phyloP scores from a whole-genome alignment of 2,329 filamentous ascomycete species.

The Fonsecaea multimorphosa region DNA sequence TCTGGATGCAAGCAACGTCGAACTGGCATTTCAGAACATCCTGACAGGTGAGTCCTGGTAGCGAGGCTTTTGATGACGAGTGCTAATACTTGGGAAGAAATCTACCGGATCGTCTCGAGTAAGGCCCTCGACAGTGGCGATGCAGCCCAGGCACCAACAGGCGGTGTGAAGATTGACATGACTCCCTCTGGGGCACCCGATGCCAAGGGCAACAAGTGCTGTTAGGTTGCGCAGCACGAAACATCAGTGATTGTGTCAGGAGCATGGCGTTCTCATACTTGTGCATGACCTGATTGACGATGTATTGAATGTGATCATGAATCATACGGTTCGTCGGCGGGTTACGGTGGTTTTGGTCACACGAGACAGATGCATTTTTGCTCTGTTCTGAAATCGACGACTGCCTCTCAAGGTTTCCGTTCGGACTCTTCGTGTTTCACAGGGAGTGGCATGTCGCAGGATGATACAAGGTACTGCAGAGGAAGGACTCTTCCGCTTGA shows the following conservation, averaged over 20 bases:
- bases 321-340: conserved; percentile 23
- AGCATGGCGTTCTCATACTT: conserved; percentile 31
- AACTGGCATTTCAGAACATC: conserved; percentile 99
- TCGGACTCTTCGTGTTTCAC: conserved; percentile 3
- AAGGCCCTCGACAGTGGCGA: conserved; percentile 94
- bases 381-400: conserved; percentile 6
- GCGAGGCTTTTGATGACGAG: neutral
- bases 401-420: neutral
- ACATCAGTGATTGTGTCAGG: conserved; percentile 7
- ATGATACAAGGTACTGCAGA: neutral
- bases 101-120: conserved; percentile 98
- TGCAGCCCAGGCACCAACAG: conserved; percentile 76
- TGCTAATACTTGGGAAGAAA: conserved; percentile 62
- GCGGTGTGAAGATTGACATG: conserved; percentile 80
- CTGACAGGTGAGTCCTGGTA: conserved; percentile 76
- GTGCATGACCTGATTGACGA: conserved; percentile 23
- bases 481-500: neutral
- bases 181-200: conserved; percentile 83
- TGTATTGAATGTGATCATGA: conserved; percentile 33
- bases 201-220: conserved; percentile 81
- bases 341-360: conserved; percentile 14
- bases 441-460: conserved; percentile 5
- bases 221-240: conserved; percentile 52
- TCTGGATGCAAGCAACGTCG: conserved; percentile 97
- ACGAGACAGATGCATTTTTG: conserved; percentile 4